Evolutionary conservation across 2,329 filamentous ascomycete species (phyloP).

Genomic region (Domatiomyces globalis): DNA sequence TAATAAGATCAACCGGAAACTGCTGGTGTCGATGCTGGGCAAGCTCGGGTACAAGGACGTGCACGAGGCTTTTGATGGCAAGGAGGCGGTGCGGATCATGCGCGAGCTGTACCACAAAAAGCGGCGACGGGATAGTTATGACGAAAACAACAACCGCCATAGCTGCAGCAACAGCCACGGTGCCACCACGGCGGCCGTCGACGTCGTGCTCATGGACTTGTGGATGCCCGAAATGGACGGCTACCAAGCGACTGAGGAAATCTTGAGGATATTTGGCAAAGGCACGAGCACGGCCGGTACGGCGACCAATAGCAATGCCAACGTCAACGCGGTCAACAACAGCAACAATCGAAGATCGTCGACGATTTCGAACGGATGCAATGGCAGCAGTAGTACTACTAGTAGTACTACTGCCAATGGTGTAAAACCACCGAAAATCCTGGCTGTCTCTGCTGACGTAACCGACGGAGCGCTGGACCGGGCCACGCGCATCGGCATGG

Average conservation of each 20-base stretch:
- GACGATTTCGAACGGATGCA: no score
- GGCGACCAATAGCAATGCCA: conserved; percentile 3
- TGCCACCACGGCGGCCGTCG: conserved; percentile 28
- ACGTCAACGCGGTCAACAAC: neutral
- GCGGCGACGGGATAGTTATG: conserved; percentile 1
- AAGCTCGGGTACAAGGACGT: conserved; percentile 53
- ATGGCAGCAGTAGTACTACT: neutral
- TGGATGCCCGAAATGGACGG: conserved; percentile 67
- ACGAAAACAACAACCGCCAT: conserved; percentile 2
- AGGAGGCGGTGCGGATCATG: conserved; percentile 52
- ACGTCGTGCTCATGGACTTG: conserved; percentile 58
- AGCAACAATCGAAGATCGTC: no score
- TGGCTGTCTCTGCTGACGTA: conserved; percentile 54
- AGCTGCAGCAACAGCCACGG: neutral
- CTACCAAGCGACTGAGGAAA: conserved; percentile 52
- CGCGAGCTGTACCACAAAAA: conserved; percentile 26
- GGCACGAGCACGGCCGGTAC: conserved; percentile 16
- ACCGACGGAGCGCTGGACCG: conserved; percentile 49
- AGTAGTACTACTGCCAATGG: neutral
- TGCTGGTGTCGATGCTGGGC: conserved; percentile 51
- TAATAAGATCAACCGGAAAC: conserved; percentile 56
- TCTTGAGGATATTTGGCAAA: conserved; percentile 40
- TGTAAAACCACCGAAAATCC: conserved; percentile 29
- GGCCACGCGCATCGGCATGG: conserved; percentile 49
- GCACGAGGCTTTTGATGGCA: conserved; percentile 52